Percentiles rank a stretch among this genome's conserved stretches.
Evolutionary conservation across 768 basidiomycete genomes (phyloP).

Genomic region (Termitomyces sp.): DNA sequence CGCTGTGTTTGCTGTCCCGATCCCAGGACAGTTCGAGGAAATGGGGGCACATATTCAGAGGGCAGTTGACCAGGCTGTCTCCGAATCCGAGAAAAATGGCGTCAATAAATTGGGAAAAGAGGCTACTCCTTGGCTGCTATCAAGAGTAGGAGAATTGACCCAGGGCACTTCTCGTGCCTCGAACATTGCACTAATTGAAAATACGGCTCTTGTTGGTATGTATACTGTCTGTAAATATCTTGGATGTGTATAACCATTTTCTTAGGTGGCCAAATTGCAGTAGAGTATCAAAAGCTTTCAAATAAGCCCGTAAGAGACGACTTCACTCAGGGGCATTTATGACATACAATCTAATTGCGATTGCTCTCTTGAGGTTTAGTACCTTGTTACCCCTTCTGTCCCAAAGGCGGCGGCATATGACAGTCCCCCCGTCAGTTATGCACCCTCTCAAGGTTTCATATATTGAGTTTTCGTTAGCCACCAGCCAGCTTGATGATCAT

Average conservation of each 20-base stretch:
- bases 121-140: constrained; percentile 91
- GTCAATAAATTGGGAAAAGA: constrained; percentile 80
- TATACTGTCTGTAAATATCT: constrained; percentile 1
- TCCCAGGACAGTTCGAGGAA: constrained; percentile 69
- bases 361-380: not conserved
- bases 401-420: not conserved
- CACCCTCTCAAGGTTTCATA: not conserved
- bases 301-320: constrained; percentile 27
- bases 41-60: constrained; percentile 65
- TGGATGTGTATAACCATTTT: constrained; percentile 2
- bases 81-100: constrained; percentile 78
- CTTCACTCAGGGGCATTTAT: constrained; percentile 3
- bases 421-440: constrained; percentile 5
- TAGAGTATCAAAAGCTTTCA: constrained; percentile 57
- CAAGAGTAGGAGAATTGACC: constrained; percentile 77
- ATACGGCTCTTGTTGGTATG: constrained; percentile 80
- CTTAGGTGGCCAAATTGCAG: constrained; percentile 73
- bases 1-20: constrained; percentile 82
- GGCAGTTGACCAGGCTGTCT: constrained; percentile 78
- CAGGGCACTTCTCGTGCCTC: constrained; percentile 61
- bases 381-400: not conserved
- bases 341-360: not conserved
- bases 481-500: constrained; percentile 60
- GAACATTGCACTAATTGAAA: constrained; percentile 87
- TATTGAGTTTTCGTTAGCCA: constrained; percentile 13